A percentile compares a stretch with the other conserved stretches of the same genome.
These are phyloP conservation scores for Heterobasidion parviporum DNA, from an alignment of 1,284 basidiomycete genomes.

Conservation along the genomic window DNA sequence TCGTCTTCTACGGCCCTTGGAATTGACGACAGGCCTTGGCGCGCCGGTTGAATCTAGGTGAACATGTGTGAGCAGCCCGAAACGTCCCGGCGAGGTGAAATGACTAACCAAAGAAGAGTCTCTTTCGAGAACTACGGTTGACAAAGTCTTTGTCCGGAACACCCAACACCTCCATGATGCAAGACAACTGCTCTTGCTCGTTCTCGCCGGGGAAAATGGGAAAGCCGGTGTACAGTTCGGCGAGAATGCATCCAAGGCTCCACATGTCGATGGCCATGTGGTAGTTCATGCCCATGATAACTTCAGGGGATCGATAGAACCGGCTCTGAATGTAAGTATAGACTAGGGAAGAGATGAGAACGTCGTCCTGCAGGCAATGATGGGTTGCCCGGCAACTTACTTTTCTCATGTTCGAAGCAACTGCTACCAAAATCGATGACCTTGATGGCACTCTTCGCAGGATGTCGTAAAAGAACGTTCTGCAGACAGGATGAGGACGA, in stretches of 20 bases:
- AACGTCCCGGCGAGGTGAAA: background rate
- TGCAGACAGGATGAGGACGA: slow-evolving; percentile 21
- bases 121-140: slow-evolving; percentile 89
- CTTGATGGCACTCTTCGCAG: slow-evolving; percentile 93
- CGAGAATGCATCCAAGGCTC: slow-evolving; percentile 96
- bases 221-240: slow-evolving; percentile 97
- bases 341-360: slow-evolving; percentile 42
- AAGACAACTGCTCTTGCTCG: slow-evolving; percentile 96
- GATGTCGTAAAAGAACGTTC: slow-evolving; percentile 94
- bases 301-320: slow-evolving; percentile 95
- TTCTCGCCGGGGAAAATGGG: slow-evolving; percentile 99
- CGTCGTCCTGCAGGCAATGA: background rate
- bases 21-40: slow-evolving; percentile 92
- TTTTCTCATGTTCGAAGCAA: slow-evolving; percentile 98
- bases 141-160: slow-evolving; percentile 92
- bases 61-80: background rate
- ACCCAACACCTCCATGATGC: slow-evolving; percentile 99
- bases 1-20: slow-evolving; percentile 88
- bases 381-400: slow-evolving; percentile 36
- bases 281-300: slow-evolving; percentile 90
- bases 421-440: slow-evolving; percentile 99
- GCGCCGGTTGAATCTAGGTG: slow-evolving; percentile 80
- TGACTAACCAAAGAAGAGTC: slow-evolving; percentile 87
- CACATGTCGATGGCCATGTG: slow-evolving; percentile 97
- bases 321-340: slow-evolving; percentile 97